Evolutionary conservation across 805 yeast species (phyloP).

Genomic region (Saccharomycopsis sp.): DNA sequence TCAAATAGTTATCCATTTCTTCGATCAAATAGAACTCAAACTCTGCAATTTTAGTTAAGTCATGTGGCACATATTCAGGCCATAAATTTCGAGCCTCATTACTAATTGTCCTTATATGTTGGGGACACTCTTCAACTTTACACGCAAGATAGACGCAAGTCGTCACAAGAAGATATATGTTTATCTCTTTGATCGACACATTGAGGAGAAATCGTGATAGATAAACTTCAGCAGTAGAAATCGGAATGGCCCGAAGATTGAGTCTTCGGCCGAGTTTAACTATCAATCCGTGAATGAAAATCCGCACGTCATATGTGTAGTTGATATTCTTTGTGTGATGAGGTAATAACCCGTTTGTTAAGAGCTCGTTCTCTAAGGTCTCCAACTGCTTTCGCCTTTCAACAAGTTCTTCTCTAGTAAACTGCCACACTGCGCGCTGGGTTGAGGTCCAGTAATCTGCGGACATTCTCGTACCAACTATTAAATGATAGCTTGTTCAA

Average conservation of each 20-base stretch:
- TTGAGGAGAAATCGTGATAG: conserved; percentile 68
- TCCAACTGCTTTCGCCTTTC: conserved; percentile 38
- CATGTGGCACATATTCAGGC: conserved; percentile 94
- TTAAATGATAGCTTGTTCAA: too few relatives aligned
- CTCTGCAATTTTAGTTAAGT: conserved; percentile 86
- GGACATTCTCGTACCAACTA: conserved; percentile 51
- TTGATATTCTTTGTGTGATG: conserved; percentile 35
- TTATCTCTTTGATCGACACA: conserved; percentile 73
- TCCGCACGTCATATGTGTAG: conserved; percentile 57
- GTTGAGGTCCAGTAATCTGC: conserved; percentile 87
- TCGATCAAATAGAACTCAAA: conserved; percentile 91
- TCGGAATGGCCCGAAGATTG: conserved; percentile 70
- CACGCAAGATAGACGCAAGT: conserved; percentile 86
- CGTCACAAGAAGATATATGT: conserved; percentile 72
- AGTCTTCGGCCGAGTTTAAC: conserved; percentile 74
- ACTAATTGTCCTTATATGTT: conserved; percentile 77
- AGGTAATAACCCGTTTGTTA: conserved; percentile 30
- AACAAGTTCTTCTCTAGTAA: conserved; percentile 52
- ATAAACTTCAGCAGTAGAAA: conserved; percentile 86
- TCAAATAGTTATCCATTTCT: conserved; percentile 66
- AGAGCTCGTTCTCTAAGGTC: conserved; percentile 28
- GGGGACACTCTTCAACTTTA: conserved; percentile 93
- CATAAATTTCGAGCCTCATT: conserved; percentile 83
- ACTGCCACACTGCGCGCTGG: conserved; percentile 78
- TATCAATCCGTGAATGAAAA: conserved; percentile 70